phyloP scores from a whole-genome alignment of 371 early-diverging fungal species.

The Smittium mucronatum region DNA sequence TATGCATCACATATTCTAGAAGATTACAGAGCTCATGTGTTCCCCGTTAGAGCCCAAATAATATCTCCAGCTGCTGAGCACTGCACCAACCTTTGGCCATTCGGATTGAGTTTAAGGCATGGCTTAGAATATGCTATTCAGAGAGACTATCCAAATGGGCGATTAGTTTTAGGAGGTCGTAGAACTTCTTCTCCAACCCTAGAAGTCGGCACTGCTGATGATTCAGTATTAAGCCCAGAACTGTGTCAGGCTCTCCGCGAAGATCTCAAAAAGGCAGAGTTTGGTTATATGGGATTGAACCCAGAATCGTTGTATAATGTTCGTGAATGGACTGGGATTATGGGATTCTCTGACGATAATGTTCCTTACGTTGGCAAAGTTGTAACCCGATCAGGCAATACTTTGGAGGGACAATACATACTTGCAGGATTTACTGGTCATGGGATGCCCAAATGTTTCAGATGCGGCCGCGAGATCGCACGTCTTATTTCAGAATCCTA shows the following conservation, averaged over 20 bases:
- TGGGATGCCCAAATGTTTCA: slow-evolving; percentile 9
- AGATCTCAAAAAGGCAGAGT: neutral
- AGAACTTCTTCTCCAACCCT: slow-evolving; percentile 2
- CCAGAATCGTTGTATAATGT: slow-evolving; percentile 7
- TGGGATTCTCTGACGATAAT: slow-evolving; percentile 12
- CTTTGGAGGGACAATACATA: slow-evolving; percentile 6
- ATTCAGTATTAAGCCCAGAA: slow-evolving; percentile 5
- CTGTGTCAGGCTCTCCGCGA: slow-evolving; percentile 2
- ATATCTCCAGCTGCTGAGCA: slow-evolving; percentile 6
- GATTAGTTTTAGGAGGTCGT: slow-evolving; percentile 13
- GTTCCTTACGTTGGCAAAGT: slow-evolving; percentile 6
- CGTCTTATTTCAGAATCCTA: neutral
- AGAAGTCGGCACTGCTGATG: slow-evolving; percentile 10
- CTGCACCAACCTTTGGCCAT: slow-evolving; percentile 7
- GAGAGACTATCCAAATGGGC: slow-evolving; percentile 11
- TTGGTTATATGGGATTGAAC: neutral
- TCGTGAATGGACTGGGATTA: slow-evolving; percentile 16
- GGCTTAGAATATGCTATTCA: slow-evolving; percentile 17
- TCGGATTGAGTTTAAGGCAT: slow-evolving; percentile 12
- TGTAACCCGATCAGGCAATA: neutral
- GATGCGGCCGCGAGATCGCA: slow-evolving; percentile 11
- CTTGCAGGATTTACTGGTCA: slow-evolving; percentile 5
- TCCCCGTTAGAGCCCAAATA: slow-evolving; percentile 17
- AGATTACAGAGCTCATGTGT: slow-evolving; percentile 9
- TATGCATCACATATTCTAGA: slow-evolving; percentile 15